Base-by-base conservation (phyloP, 441 rosid genomes). In the Erodium moschatum region DNA sequence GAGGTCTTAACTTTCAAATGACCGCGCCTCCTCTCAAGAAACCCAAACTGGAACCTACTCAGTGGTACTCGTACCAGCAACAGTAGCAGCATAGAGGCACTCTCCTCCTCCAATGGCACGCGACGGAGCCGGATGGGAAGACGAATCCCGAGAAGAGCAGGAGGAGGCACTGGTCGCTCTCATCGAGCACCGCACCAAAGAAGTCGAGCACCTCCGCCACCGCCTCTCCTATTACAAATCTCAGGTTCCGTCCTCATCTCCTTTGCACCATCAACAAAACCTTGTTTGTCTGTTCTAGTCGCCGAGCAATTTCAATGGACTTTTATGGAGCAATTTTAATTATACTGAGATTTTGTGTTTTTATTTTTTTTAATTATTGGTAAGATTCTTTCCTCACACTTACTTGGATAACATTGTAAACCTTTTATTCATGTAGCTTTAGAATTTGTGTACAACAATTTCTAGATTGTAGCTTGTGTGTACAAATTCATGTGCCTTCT, bases 131-230 rank as follows among this genome's bases (percentile, higher is more conserved):
- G 79, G 54, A 44, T 82, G 64, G 21, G 81, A 69, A 9, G 81
- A 69, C 0, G 66, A 72, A 50, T 67, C 70, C 78, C 76, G 75
- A 67, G 87, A 81, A 67, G 94, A 86, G 72, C 85, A 85, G 69
- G 92, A 88, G 72, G 87, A 84, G 74, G 86, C 86, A 35, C 81
- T 92, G 56, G 79, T 88, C 6, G 93, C 96, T 72, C 67, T 90
- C 73, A 83, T 87, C 70, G 92, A 86, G 4, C 96, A 92, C 72
- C 96, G 96, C 35, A 38, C 87, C 20, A 81, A 71, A 65, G 92
- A 90, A 81, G 88, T 88, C 67, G 79, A 90, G 24, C 89, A 86
- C 72, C 89, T 88, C 70, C 75, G 69, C 54, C 80, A 66, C 16
- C 93, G 90, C 65, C 72, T 92, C 40, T 31, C 86, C 70, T 87